These are phyloP conservation scores for Cryptosporidium tyzzeri DNA, from an alignment of 169 alveolate species.

Conservation along the genomic window DNA sequence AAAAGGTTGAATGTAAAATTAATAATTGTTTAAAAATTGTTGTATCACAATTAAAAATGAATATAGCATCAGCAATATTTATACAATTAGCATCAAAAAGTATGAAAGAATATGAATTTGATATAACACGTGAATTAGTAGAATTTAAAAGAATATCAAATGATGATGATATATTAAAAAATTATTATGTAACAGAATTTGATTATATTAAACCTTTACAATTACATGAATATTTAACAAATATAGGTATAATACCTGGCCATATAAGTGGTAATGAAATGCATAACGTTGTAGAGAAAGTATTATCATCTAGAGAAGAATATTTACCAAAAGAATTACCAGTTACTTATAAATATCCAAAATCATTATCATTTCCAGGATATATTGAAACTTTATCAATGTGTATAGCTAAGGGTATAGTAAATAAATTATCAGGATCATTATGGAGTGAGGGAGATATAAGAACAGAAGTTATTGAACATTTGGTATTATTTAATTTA, in stretches of 20 bases:
- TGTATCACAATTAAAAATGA: slow-evolving; percentile 60
- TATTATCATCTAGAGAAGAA: slow-evolving; percentile 47
- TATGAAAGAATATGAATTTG: slow-evolving; percentile 60
- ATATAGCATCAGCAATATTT: slow-evolving; percentile 47
- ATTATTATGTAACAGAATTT: slow-evolving; percentile 56
- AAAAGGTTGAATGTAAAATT: slow-evolving; percentile 47
- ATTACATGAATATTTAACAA: slow-evolving; percentile 37
- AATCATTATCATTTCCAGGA: slow-evolving; percentile 61
- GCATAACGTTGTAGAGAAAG: slow-evolving; percentile 42
- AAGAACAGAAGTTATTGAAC: slow-evolving; percentile 73
- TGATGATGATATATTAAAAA: slow-evolving; percentile 69
- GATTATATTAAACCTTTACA: slow-evolving; percentile 65
- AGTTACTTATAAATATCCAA: slow-evolving; percentile 45
- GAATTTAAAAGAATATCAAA: slow-evolving; percentile 22
- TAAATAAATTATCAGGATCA: slow-evolving; percentile 63
- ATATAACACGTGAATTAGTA: slow-evolving; percentile 53
- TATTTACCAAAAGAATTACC: slow-evolving; percentile 58
- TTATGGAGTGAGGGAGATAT: slow-evolving; percentile 71
- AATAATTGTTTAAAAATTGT: slow-evolving; percentile 69
- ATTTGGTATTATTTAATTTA: slow-evolving; percentile 51
- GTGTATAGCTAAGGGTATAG: slow-evolving; percentile 75
- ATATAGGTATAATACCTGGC: slow-evolving; percentile 62
- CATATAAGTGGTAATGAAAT: slow-evolving; percentile 69
- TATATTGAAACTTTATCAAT: slow-evolving; percentile 59
- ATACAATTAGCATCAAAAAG: slow-evolving; percentile 51